Evolutionary conservation across 345 rosid species (phyloP), one percentile per base, ranked within the genome.

Genomic region (Mercurialis annua): DNA sequence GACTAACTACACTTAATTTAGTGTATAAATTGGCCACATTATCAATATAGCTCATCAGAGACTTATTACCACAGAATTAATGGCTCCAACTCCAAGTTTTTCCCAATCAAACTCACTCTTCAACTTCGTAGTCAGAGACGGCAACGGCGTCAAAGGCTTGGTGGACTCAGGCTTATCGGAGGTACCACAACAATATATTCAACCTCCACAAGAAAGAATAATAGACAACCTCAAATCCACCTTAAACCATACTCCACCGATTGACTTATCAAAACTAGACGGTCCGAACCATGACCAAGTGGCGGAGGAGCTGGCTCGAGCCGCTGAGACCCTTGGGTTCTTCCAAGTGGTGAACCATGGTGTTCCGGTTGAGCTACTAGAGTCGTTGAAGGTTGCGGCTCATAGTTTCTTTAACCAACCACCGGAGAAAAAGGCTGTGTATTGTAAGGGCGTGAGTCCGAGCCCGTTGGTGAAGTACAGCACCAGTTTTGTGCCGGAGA

Each of bases 281-380:
- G 84, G 86, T 5, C 78, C 86, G 31, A 23, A 71, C 64, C 84
- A 78, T 61, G 71, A 70, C 43, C 73, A 68, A 20, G 80, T 76
- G 38, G 79, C 66, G 16, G 67, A 72, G 33, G 70, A 78, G 55
- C 78, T 82, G 21, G 72, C 36, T 6, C 56, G 57, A 62, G 88
- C 88, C 18, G 78, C 83, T 1, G 73, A 78, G 77, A 82, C 86
- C 9, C 68, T 84, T 21, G 88, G 88, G 52, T 84, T 84, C 77
- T 82, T 84, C 74, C 84, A 84, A 73, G 86, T 84, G 27, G 76
- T 76, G 64, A 82, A 82, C 80, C 88, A 84, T 53, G 91, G 86
- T 0, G 84, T 84, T 10, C 77, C 81, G 1, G 52, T 60, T 0
- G 78, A 84, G 58, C 67, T 86, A 51, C 76, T 86, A 0, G 86